These are phyloP conservation scores for Ochetophila trinervis DNA, from an alignment of 306 rosid genomes.

Conservation along the genomic window DNA sequence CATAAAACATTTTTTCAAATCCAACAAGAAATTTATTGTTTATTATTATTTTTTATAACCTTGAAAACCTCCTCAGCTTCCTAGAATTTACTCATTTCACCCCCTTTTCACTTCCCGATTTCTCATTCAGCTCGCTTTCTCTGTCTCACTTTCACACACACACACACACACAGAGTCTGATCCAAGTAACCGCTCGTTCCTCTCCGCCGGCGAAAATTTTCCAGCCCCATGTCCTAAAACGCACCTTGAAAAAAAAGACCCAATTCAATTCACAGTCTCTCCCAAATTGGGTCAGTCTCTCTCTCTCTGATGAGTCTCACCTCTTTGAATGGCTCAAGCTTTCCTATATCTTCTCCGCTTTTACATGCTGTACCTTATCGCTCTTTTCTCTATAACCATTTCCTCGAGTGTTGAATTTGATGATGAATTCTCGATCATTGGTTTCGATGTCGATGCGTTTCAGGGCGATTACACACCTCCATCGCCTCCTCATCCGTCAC, in stretches of 20 bases:
- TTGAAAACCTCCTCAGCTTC: background rate
- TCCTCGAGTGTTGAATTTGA: constrained; percentile 14
- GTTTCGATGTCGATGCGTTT: constrained; percentile 39
- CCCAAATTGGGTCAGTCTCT: constrained; percentile 6
- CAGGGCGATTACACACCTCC: constrained; percentile 82
- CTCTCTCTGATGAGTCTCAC: constrained; percentile 37
- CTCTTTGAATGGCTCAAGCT: constrained; percentile 52
- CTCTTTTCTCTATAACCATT: constrained; percentile 26
- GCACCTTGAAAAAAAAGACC: background rate
- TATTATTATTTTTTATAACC: no score
- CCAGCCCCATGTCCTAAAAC: background rate
- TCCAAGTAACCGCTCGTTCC: constrained; percentile 12
- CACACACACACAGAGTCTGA: constrained; percentile 1
- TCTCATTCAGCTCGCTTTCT: constrained; percentile 1
- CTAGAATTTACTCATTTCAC: background rate
- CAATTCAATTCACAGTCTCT: background rate
- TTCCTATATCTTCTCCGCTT: constrained; percentile 18
- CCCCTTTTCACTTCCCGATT: background rate
- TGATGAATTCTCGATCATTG: constrained; percentile 51
- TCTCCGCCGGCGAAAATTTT: background rate
- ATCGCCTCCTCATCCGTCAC: constrained; percentile 79
- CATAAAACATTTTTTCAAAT: background rate
- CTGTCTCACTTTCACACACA: no score
- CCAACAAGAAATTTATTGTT: background rate
- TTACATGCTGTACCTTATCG: constrained; percentile 17